Evolutionary conservation across 1,284 basidiomycete genomes (phyloP), one percentile per base, ranked within the genome.

Genomic region (Lentinus polychrous): DNA sequence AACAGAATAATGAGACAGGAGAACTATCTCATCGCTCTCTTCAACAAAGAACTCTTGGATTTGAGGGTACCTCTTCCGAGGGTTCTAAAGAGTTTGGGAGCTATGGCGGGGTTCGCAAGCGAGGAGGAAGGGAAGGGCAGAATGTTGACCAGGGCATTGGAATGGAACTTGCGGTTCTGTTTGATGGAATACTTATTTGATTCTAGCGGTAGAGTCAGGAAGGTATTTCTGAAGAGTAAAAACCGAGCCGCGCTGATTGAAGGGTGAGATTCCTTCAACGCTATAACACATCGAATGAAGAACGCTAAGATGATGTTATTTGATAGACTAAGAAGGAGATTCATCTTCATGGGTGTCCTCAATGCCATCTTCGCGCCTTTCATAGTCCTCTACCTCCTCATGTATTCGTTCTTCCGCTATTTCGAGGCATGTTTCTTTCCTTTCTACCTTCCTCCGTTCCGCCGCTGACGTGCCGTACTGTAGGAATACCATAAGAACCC

Each of bases 371-470:
- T 98, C 60, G 92, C 91, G 1, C 96, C 96, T 0, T 95, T 98
- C 69, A 98, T 99, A 59, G 90, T 99, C 32, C 70, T 94, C n/a
- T 99, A 98, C 67, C 78, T 97, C 39, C 67, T 97, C 39, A 87
- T 97, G 80, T 99, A 96, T 66, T 98, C 94, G 1, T 99, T 99
- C 78, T 99, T 99, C 75, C 90, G 94, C 12, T 99, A 99, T 67
- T 99, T 99, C 57, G 95, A 98, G 74, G 93, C 91, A 45, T 48
- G 78, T 61, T 18, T 18, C 8, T 61, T 18, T 18, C 8, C 22
- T 18, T 48, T 32, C 17, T 51, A 37, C 37, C 5, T 44, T 43
- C 5, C 14, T 20, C 36, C 27, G 10, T 27, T 43, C 12, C 35
- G 43, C 33, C 15, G 15, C 34, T 44, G 41, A 31, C 18, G n/a